phyloP scores from a whole-genome alignment of 192 early-diverging fungal species.

The Gigaspora rosea region DNA sequence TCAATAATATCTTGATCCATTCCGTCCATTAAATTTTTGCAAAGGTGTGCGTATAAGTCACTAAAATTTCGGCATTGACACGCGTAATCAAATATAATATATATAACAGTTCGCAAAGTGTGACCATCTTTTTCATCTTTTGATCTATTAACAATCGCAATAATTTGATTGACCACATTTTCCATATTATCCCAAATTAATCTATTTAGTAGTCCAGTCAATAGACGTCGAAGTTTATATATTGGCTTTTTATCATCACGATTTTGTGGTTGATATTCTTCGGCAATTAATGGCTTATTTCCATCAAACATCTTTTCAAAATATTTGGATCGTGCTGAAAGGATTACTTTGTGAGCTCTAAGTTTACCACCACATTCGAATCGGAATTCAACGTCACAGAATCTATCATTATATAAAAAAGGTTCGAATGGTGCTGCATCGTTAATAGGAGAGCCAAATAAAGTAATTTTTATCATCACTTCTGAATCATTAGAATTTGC shows the following conservation, averaged over 20 bases:
- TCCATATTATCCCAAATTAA: not conserved
- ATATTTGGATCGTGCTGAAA: slow-evolving; percentile 11
- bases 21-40: not conserved
- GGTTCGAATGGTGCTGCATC: not conserved
- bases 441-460: not conserved
- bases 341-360: slow-evolving; percentile 16
- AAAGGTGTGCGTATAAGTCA: not conserved
- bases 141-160: not conserved
- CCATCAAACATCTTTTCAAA: slow-evolving; percentile 15
- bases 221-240: not conserved
- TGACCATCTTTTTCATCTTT: not conserved
- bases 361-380: slow-evolving; percentile 20
- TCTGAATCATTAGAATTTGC: not conserved
- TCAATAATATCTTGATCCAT: not conserved
- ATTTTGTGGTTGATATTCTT: not conserved
- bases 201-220: not conserved
- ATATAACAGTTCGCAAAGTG: not conserved
- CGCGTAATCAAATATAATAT: not conserved
- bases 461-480: not conserved
- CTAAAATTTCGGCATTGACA: not conserved
- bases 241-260: not conserved
- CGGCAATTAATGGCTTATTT: not conserved
- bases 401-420: not conserved
- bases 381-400: slow-evolving; percentile 23
- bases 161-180: not conserved